phyloP scores from a whole-genome alignment of 352 stramenopile genomes.

The Halophytophthora polymorphica region DNA sequence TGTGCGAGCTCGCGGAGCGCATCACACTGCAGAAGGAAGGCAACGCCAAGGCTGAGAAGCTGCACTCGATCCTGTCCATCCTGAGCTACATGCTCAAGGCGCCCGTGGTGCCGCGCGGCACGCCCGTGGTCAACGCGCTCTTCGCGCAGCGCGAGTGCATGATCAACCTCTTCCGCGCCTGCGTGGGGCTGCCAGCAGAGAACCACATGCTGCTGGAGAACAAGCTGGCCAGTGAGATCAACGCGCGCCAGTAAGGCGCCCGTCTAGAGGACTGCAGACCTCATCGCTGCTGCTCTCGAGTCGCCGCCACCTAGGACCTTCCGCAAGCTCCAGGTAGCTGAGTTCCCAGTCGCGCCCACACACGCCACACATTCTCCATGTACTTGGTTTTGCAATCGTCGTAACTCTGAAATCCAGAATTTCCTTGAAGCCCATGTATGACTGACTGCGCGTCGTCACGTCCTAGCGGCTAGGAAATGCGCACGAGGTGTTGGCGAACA shows the following conservation, averaged over 20 bases:
- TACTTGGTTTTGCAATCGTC: too few species aligned
- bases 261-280: too few species aligned
- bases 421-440: too few species aligned
- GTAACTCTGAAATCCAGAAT: too few species aligned
- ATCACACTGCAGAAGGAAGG: constrained; percentile 94
- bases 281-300: too few species aligned
- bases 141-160: constrained; percentile 98
- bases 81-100: constrained; percentile 99
- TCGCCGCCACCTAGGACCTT: too few species aligned
- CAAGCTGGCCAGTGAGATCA: constrained; percentile 85
- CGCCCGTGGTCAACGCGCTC: constrained; percentile 98
- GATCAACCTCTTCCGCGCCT: constrained; percentile 98
- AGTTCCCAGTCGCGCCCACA: too few species aligned
- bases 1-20: constrained; percentile 96
- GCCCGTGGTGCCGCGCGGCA: constrained; percentile 96
- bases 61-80: constrained; percentile 97
- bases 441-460: too few species aligned
- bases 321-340: too few species aligned
- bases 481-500: too few species aligned
- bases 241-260: constrained; percentile 42
- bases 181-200: constrained; percentile 94
- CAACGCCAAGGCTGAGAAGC: constrained; percentile 87
- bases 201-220: constrained; percentile 99
- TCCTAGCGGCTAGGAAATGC: too few species aligned
- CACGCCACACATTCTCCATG: too few species aligned